Percentiles rank a stretch among this genome's conserved stretches.
These are phyloP conservation scores for Lyophyllum atratum DNA, from an alignment of 768 basidiomycete species.

Conservation along the genomic window DNA sequence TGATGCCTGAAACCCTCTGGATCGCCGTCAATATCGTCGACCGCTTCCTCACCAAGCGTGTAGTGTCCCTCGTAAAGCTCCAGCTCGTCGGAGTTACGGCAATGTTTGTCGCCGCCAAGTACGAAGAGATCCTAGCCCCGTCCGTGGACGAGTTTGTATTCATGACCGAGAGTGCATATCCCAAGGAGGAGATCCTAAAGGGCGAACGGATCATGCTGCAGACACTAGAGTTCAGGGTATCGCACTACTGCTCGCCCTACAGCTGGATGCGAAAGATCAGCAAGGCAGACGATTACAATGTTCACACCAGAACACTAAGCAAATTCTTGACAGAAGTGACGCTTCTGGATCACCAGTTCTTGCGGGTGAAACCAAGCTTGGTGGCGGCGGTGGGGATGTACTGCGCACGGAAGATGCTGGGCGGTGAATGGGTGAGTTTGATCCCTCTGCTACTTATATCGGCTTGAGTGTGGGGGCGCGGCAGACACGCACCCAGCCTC, in stretches of 20 bases:
- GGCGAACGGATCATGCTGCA: constrained; percentile 97
- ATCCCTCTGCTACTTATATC: constrained; percentile 12
- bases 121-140: constrained; percentile 98
- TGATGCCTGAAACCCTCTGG: constrained; percentile 99
- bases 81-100: constrained; percentile 98
- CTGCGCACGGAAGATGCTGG: constrained; percentile 90
- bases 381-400: constrained; percentile 98
- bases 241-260: constrained; percentile 98
- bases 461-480: constrained; percentile 8
- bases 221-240: constrained; percentile 92
- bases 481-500: constrained; percentile 17
- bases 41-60: constrained; percentile 86
- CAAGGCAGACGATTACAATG: constrained; percentile 98
- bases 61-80: constrained; percentile 86
- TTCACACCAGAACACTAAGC: constrained; percentile 95
- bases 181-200: constrained; percentile 94
- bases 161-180: constrained; percentile 96
- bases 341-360: constrained; percentile 87
- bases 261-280: constrained; percentile 99
- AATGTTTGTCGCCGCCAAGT: constrained; percentile 99
- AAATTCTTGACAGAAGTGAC: constrained; percentile 98
- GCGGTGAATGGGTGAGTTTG: constrained; percentile 90
- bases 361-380: constrained; percentile 91
- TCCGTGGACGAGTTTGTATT: constrained; percentile 97
- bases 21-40: constrained; percentile 97